phyloP scores from a whole-genome alignment of 768 basidiomycete species.

The Tulasnella sp. region DNA sequence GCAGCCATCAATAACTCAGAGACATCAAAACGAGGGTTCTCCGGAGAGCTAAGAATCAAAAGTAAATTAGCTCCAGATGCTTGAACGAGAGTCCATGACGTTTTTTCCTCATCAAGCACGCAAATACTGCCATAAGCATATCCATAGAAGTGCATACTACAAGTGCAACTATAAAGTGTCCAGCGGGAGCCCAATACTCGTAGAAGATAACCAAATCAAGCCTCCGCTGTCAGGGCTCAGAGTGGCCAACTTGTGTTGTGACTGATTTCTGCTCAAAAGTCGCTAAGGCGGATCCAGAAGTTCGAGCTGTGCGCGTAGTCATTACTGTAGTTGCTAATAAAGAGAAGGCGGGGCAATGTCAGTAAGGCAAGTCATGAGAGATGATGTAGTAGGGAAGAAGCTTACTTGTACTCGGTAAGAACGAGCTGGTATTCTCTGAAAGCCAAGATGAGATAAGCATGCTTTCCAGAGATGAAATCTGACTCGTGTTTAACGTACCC shows the following conservation, averaged over 20 bases:
- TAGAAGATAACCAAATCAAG: not conserved
- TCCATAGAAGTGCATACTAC: not conserved
- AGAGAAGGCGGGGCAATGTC: not conserved
- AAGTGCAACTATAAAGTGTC: not conserved
- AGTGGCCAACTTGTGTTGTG: not conserved
- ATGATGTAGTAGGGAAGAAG: too few relatives aligned
- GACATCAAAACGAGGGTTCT: too few relatives aligned
- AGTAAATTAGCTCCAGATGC: too few relatives aligned
- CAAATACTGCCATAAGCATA: not conserved
- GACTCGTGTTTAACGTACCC: not conserved
- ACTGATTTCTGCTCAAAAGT: not conserved
- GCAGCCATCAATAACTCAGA: too few relatives aligned
- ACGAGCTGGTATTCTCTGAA: not conserved
- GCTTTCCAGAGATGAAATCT: not conserved
- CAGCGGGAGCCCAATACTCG: not conserved
- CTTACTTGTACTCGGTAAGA: not conserved
- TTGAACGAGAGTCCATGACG: too few relatives aligned
- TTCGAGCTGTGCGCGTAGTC: not conserved
- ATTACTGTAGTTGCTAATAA: not conserved
- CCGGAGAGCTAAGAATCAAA: too few relatives aligned
- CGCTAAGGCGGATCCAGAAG: not conserved
- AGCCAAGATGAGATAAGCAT: not conserved
- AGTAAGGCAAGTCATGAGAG: not conserved
- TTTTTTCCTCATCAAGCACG: too few relatives aligned
- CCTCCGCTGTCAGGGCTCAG: not conserved